Percentiles rank a stretch among this genome's conserved stretches.
Conservation (phyloP, 441 rosid genomes). For the Erysimum pusillum region DNA sequence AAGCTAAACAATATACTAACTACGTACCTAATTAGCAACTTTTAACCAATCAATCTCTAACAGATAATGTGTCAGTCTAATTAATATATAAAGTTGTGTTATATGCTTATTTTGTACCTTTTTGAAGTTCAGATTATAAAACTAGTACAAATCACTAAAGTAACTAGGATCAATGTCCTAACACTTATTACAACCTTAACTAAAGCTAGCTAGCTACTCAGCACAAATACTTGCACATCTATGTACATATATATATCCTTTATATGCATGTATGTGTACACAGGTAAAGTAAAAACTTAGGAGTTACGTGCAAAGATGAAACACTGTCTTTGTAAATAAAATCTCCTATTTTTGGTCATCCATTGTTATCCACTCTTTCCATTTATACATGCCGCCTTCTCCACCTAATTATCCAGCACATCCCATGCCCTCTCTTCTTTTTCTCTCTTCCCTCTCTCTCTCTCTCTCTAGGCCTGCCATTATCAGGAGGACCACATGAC, state of each 20-base stretch:
- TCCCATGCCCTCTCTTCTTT: conserved; percentile 38
- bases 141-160: neutral
- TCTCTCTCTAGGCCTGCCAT: conserved; percentile 55
- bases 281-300: neutral
- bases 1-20: neutral
- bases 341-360: conserved; percentile 25
- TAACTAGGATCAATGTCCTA: neutral
- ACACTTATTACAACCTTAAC: neutral
- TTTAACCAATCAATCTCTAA: neutral
- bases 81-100: neutral
- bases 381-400: conserved; percentile 78
- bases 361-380: conserved; percentile 56
- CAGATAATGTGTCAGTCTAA: neutral
- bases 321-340: conserved; percentile 21
- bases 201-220: conserved; percentile 1
- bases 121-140: neutral
- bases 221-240: neutral
- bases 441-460: conserved; percentile 20
- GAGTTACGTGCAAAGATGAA: conserved; percentile 45
- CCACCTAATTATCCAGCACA: conserved; percentile 47
- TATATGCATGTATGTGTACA: neutral
- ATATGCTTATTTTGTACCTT: neutral
- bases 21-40: neutral
- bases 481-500: conserved; percentile 78
- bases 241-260: neutral